phyloP scores from a whole-genome alignment of 176 grass and related monocot species.

The Thalia dealbata region DNA sequence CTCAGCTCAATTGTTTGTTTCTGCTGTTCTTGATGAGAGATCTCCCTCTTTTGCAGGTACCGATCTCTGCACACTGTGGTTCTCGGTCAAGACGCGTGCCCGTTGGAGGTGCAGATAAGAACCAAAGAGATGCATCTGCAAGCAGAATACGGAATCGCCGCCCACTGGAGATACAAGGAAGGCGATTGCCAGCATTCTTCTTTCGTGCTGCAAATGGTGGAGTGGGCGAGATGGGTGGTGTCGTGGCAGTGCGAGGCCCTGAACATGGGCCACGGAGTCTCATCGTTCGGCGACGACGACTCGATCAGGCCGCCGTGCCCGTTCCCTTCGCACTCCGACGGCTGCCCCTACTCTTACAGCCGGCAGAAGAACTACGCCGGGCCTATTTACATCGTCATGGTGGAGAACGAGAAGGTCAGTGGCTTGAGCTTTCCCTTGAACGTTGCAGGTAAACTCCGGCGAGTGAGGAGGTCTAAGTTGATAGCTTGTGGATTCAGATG shows the following conservation, averaged over 20 bases:
- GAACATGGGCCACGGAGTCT: slow-evolving; percentile 21
- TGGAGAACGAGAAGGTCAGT: slow-evolving; percentile 52
- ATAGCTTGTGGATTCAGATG: slow-evolving; percentile 35
- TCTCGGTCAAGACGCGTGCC: slow-evolving; percentile 38
- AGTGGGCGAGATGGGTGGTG: slow-evolving; percentile 48
- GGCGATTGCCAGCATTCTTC: slow-evolving; percentile 19
- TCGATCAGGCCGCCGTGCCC: slow-evolving; percentile 26
- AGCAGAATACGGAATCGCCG: slow-evolving; percentile 70
- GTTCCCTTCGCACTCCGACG: slow-evolving; percentile 26
- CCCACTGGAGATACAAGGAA: slow-evolving; percentile 88
- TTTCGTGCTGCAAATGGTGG: slow-evolving; percentile 48
- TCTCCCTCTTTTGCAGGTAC: slow-evolving; percentile 46
- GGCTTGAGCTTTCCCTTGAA: neutral
- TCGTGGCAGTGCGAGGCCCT: slow-evolving; percentile 45
- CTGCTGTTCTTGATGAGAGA: neutral
- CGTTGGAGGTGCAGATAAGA: slow-evolving; percentile 79
- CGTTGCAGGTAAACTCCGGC: neutral
- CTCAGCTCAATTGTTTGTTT: neutral
- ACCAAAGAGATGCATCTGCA: slow-evolving; percentile 77
- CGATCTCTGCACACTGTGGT: slow-evolving; percentile 75
- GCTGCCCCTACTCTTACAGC: slow-evolving; percentile 20
- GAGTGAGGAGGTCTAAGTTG: slow-evolving; percentile 6
- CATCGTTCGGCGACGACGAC: slow-evolving; percentile 24
- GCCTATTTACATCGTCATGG: slow-evolving; percentile 43
- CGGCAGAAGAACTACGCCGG: slow-evolving; percentile 8